These are phyloP conservation scores for Aspergillus ochraceoroseus DNA, from an alignment of 2,329 filamentous ascomycete species.

Conservation along the genomic window DNA sequence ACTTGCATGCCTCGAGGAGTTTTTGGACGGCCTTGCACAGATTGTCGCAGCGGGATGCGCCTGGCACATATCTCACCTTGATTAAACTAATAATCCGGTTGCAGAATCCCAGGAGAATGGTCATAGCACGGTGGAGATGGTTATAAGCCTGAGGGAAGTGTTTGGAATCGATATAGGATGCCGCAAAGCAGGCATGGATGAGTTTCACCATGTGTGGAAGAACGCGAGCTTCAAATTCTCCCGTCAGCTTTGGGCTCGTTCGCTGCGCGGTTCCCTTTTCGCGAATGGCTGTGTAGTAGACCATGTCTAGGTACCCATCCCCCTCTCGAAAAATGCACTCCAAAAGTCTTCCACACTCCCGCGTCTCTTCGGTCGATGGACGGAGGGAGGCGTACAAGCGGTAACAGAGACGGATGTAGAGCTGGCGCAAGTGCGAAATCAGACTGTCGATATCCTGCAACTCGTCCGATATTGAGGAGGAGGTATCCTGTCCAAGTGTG, in stretches of 20 bases:
- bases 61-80: constrained; percentile 10
- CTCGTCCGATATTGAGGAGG: neutral
- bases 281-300: constrained; percentile 9
- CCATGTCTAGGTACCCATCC: constrained; percentile 13
- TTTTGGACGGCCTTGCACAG: constrained; percentile 12
- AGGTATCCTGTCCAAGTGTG: constrained; percentile 2
- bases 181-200: constrained; percentile 20
- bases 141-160: constrained; percentile 16
- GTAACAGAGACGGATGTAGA: constrained; percentile 8
- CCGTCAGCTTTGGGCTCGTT: constrained; percentile 14
- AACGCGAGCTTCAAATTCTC: constrained; percentile 20
- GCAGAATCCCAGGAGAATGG: constrained; percentile 15
- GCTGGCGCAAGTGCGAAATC: constrained; percentile 1
- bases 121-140: constrained; percentile 20
- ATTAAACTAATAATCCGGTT: constrained; percentile 15
- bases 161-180: constrained; percentile 16
- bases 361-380: constrained; percentile 1
- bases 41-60: constrained; percentile 4
- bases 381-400: neutral
- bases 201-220: constrained; percentile 20
- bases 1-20: constrained; percentile 15
- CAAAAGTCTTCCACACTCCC: constrained; percentile 6
- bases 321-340: constrained; percentile 15
- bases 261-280: neutral
- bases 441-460: constrained; percentile 9